Conservation (phyloP, 805 yeast genomes). For the Schwanniomyces vanrijiae region DNA sequence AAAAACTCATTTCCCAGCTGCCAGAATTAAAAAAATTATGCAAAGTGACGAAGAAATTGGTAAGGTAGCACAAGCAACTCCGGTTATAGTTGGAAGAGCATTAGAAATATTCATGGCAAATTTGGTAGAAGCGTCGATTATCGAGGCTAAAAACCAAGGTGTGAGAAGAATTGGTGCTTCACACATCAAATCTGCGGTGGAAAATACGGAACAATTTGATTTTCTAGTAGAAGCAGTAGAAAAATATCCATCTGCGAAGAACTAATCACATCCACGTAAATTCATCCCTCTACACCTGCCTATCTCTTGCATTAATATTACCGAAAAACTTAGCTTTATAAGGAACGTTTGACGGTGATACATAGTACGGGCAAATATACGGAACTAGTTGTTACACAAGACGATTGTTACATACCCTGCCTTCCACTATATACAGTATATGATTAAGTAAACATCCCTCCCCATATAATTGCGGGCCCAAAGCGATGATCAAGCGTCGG, state of each 20-base stretch:
- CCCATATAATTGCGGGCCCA: constrained; percentile 3
- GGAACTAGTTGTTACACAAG: not conserved
- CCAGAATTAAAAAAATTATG: constrained; percentile 94
- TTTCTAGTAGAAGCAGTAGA: constrained; percentile 77
- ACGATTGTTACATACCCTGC: not conserved
- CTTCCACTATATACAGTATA: constrained; percentile 1
- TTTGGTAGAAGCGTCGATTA: constrained; percentile 78
- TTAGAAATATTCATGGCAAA: constrained; percentile 89
- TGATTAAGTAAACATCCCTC: not conserved
- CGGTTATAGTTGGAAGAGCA: constrained; percentile 96
- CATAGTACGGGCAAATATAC: not conserved
- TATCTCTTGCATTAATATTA: not conserved
- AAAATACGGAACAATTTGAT: constrained; percentile 87
- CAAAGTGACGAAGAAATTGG: constrained; percentile 98
- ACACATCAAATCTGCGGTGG: constrained; percentile 81
- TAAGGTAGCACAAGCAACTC: constrained; percentile 97
- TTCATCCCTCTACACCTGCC: not conserved
- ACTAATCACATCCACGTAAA: constrained; percentile 5
- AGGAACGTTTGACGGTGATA: not conserved
- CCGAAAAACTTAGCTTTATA: not conserved
- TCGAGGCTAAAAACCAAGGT: constrained; percentile 72
- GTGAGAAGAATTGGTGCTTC: constrained; percentile 80
- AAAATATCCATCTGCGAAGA: constrained; percentile 50
- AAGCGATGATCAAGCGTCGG: constrained; percentile 5
- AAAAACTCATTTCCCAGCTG: constrained; percentile 86